These are phyloP conservation scores for Macrolepiota albuminosa DNA, from an alignment of 768 basidiomycete species.

Conservation along the genomic window DNA sequence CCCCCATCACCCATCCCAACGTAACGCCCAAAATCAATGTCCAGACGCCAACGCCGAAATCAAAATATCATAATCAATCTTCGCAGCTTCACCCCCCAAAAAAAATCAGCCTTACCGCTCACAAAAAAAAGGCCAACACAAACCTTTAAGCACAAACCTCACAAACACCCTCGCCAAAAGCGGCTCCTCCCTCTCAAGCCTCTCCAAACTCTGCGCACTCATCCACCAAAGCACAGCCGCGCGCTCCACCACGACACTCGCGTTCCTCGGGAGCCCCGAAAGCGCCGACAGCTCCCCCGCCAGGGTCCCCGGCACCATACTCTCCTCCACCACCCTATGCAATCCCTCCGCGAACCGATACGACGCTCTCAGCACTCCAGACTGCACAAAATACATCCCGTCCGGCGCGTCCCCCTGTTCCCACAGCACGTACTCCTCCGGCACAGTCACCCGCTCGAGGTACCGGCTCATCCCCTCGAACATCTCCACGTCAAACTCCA, in stretches of 20 bases:
- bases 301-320: constrained; percentile 90
- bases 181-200: constrained; percentile 66
- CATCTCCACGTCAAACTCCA: constrained; percentile 38
- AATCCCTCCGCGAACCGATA: constrained; percentile 75
- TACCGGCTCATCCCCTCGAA: constrained; percentile 66
- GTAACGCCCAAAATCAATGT: neutral
- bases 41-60: constrained; percentile 15
- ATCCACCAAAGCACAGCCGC: constrained; percentile 81
- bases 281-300: constrained; percentile 90
- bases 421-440: constrained; percentile 68
- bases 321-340: constrained; percentile 72
- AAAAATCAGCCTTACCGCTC: neutral
- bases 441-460: constrained; percentile 57
- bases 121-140: no score
- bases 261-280: constrained; percentile 75
- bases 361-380: constrained; percentile 77
- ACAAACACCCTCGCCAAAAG: constrained; percentile 61
- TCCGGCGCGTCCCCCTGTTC: constrained; percentile 69
- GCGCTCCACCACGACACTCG: constrained; percentile 79
- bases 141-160: constrained; percentile 33
- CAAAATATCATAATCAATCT: constrained; percentile 13
- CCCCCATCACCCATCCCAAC: no score
- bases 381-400: constrained; percentile 85
- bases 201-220: constrained; percentile 48
- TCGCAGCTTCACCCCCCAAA: constrained; percentile 11